Evolutionary conservation across 2,329 filamentous ascomycete genomes (phyloP).

Genomic region (Ustulina deusta): DNA sequence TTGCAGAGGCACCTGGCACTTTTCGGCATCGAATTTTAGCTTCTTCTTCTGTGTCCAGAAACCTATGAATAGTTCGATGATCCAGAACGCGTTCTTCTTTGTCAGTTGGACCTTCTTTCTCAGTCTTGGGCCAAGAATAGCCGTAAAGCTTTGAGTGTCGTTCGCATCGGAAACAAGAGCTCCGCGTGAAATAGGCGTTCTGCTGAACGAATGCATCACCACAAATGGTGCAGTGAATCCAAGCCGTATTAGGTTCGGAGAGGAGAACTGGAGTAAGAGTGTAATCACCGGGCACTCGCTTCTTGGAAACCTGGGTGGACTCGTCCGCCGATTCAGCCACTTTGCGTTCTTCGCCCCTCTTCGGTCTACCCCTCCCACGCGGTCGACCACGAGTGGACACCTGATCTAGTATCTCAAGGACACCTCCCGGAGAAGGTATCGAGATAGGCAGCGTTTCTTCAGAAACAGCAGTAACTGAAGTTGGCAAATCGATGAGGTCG

Average conservation of each 20-base stretch:
- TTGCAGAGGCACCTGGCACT: conserved; percentile 23
- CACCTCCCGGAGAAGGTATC: conserved; percentile 11
- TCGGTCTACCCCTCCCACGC: conserved; percentile 42
- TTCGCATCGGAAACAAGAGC: conserved; percentile 91
- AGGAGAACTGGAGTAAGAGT: conserved; percentile 82
- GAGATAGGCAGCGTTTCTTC: conserved; percentile 22
- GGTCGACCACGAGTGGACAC: conserved; percentile 37
- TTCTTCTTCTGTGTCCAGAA: conserved; percentile 79
- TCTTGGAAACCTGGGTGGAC: conserved; percentile 31
- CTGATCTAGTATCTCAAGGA: conserved; percentile 16
- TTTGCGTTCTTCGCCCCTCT: conserved; percentile 53
- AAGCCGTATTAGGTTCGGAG: conserved; percentile 78
- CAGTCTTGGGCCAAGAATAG: conserved; percentile 95
- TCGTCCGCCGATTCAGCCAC: conserved; percentile 45
- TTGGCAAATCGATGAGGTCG: conserved; percentile 29
- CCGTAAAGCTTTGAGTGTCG: conserved; percentile 96
- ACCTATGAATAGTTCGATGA: conserved; percentile 88
- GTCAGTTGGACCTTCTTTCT: conserved; percentile 80
- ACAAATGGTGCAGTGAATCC: conserved; percentile 92
- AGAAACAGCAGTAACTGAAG: conserved; percentile 22
- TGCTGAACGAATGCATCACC: conserved; percentile 84
- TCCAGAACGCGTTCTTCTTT: conserved; percentile 80
- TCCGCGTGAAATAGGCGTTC: conserved; percentile 87
- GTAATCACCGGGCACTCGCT: conserved; percentile 80
- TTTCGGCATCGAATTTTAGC: conserved; percentile 61